Percentiles rank a stretch among this genome's conserved stretches.
These are phyloP conservation scores for Alternaria panax DNA, from an alignment of 2,329 filamentous ascomycete genomes.

Conservation along the genomic window DNA sequence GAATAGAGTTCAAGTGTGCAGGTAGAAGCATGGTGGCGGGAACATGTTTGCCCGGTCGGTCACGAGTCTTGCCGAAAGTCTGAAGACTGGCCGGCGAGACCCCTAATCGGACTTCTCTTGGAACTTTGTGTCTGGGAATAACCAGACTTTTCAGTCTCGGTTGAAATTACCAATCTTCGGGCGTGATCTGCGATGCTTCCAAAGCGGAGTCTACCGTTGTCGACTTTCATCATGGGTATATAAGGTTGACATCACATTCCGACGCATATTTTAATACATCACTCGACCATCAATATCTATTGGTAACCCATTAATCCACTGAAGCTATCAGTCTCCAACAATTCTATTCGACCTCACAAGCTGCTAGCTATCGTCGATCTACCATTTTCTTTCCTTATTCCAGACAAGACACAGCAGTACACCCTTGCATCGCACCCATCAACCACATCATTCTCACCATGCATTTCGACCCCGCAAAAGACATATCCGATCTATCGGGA, in stretches of 20 bases:
- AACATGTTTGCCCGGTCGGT: neutral
- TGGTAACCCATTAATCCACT: neutral
- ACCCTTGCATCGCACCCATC: neutral
- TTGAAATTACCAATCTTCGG: neutral
- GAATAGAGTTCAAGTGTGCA: neutral
- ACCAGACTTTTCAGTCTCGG: neutral
- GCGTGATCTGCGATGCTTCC: neutral
- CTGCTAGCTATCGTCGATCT: neutral
- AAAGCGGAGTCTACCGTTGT: neutral
- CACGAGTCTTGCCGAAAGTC: constrained; percentile 1
- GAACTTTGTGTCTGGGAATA: neutral
- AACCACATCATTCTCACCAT: constrained; percentile 14
- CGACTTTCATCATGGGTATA: neutral
- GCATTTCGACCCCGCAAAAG: constrained; percentile 20
- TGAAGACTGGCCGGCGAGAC: neutral
- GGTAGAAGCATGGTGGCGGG: neutral
- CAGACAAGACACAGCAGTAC: neutral
- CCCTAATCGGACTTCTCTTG: neutral
- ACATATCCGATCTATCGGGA: constrained; percentile 24
- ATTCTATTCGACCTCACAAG: neutral
- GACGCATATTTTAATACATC: neutral
- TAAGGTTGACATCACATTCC: neutral
- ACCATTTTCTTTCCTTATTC: neutral
- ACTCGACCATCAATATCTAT: neutral
- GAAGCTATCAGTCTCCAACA: neutral